These are phyloP conservation scores for Raddia distichophylla DNA, from an alignment of 176 grass and related monocot species.

Conservation along the genomic window DNA sequence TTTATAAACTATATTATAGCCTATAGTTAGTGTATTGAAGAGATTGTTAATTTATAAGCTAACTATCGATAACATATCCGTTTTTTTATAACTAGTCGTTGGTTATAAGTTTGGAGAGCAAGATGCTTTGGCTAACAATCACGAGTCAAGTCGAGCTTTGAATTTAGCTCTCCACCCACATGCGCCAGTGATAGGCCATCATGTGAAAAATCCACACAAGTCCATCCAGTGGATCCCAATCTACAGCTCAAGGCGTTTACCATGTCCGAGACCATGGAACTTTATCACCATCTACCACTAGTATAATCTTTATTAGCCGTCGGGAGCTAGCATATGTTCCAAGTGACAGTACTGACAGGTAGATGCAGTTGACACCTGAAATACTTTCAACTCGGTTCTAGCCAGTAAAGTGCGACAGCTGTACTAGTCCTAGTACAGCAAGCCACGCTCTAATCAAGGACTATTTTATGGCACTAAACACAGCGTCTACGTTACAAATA, in stretches of 20 bases:
- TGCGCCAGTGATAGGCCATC: conserved; percentile 22
- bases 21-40: no score
- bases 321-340: conserved; percentile 16
- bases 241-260: conserved; percentile 10
- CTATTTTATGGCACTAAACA: not conserved
- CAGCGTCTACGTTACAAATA: conserved; percentile 2
- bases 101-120: no score
- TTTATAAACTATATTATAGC: no score
- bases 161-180: conserved; percentile 18
- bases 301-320: not conserved
- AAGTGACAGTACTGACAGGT: conserved; percentile 26
- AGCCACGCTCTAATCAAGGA: conserved; percentile 8
- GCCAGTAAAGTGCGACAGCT: conserved; percentile 21
- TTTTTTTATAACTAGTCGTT: no score
- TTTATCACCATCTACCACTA: not conserved
- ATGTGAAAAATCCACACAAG: not conserved
- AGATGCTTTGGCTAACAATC: no score
- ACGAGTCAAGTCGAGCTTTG: not conserved
- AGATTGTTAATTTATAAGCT: no score
- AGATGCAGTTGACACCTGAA: conserved; percentile 18
- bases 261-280: not conserved
- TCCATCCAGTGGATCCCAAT: not conserved
- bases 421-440: conserved; percentile 14
- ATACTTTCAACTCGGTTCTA: conserved; percentile 24
- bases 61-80: no score